Base-by-base conservation (phyloP, 2,329 filamentous ascomycete genomes). In the Sporothrix pseudoabietina region DNA sequence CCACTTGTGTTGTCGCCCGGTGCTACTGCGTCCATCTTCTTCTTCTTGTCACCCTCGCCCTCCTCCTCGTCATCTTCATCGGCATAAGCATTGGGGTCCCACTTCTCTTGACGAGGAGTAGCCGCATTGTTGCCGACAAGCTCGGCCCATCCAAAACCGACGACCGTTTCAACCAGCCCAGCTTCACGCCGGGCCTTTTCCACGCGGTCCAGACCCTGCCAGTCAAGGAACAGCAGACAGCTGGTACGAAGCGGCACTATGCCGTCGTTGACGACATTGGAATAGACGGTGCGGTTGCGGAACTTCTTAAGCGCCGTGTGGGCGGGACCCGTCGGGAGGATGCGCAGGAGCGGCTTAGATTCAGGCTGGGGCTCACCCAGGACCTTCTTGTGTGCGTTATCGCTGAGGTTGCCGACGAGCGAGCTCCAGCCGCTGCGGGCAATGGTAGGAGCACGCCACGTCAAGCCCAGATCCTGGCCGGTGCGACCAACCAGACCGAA, bases 401-500 rank as follows among this genome's bases (percentile, higher is more conserved):
- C 89, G 4, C 92, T 92, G 30, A 96, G 87, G 35, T 93, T 94
- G 75, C 92, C 90, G 71, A 97, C 92, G 80, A 98, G 88, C 6
- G 94, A 92, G 47, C 92, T 92, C 94, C 94, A 97, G 66, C 94
- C 94, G 80, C 90, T 96, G 78, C 92, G 88, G 22, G 93, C 91
- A 78, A 97, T 87, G 0, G 92, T 95, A 8, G 95, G 95, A 16
- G 95, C 91, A 78, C 94, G 89, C 96, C 96, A 99, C 0, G 94
- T 97, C 75, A 99, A 84, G 30, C 96, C 96, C 9, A 99, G 86
- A 82, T 99, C 96, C 81, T 98, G 94, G 8, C 96, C 96, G 2
- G 96, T 98, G 71, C 95, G 89, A n/a, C 96, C 96, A 16, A 99
- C 95, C 0, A 99, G 87, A 0, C 96, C 96, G 82, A 98, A 97